Evolutionary conservation across 305 asterid genomes (phyloP).

Genomic region (Fraxinus greggii): DNA sequence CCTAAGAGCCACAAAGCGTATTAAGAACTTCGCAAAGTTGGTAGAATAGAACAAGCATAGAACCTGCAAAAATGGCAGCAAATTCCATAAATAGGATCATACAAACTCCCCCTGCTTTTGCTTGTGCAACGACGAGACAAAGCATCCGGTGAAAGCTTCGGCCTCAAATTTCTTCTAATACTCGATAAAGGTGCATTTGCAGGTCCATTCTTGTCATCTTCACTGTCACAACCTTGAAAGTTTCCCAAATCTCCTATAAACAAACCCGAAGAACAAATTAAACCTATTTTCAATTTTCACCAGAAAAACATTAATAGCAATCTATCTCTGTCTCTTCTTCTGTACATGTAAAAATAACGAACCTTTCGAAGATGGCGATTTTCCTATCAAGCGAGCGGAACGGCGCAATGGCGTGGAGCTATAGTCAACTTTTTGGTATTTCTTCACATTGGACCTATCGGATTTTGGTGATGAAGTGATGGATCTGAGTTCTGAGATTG

Average conservation of each 20-base stretch:
- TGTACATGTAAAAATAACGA: background rate
- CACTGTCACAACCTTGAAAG: constrained; percentile 29
- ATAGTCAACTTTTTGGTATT: constrained; percentile 39
- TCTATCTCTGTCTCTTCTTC: background rate
- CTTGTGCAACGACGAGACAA: constrained; percentile 54
- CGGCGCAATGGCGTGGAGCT: constrained; percentile 64
- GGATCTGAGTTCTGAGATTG: constrained; percentile 52
- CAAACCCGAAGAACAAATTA: background rate
- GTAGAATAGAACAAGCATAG: background rate
- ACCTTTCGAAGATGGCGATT: constrained; percentile 35
- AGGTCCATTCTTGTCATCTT: constrained; percentile 27
- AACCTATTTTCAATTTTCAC: background rate
- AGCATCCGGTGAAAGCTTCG: constrained; percentile 42
- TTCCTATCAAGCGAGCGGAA: constrained; percentile 48
- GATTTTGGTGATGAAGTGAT: constrained; percentile 46
- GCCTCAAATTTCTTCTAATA: constrained; percentile 25
- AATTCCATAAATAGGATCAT: constrained; percentile 72
- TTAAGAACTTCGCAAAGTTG: background rate
- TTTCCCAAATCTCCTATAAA: constrained; percentile 31
- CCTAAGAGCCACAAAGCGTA: background rate
- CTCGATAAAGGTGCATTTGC: constrained; percentile 33
- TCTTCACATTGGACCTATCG: constrained; percentile 36
- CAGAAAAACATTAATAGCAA: background rate
- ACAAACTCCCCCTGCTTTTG: constrained; percentile 67
- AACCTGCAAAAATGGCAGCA: constrained; percentile 95